These are phyloP conservation scores for Flaveria sonorensis DNA, from an alignment of 129 eudicot species.

Conservation along the genomic window DNA sequence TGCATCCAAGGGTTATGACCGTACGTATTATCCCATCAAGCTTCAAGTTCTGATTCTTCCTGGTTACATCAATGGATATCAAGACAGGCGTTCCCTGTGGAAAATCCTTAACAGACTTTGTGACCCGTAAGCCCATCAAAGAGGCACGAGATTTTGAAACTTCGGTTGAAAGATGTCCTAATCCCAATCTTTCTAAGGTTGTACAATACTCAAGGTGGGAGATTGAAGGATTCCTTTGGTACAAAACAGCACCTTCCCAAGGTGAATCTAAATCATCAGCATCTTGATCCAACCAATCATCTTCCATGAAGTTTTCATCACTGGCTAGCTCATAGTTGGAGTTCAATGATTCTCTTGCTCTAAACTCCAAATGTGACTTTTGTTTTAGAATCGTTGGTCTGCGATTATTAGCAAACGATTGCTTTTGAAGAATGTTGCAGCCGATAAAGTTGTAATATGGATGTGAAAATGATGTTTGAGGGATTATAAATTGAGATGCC, in stretches of 20 bases:
- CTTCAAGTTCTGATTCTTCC: conserved; percentile 69
- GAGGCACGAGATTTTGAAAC: conserved; percentile 72
- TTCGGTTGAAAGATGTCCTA: conserved; percentile 60
- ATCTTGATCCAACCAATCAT: conserved; percentile 51
- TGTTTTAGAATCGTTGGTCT: conserved; percentile 15
- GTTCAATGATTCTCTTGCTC: conserved; percentile 34
- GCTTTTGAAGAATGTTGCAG: conserved; percentile 11
- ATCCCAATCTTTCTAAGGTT: conserved; percentile 85
- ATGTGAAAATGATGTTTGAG: conserved; percentile 19
- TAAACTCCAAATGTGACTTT: conserved; percentile 21
- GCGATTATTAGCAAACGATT: conserved; percentile 6
- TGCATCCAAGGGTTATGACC: conserved; percentile 72
- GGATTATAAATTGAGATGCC: conserved; percentile 9
- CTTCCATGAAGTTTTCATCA: conserved; percentile 34
- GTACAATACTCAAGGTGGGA: conserved; percentile 86
- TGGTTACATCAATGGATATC: conserved; percentile 73
- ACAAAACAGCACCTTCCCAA: conserved; percentile 91
- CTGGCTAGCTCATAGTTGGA: conserved; percentile 31
- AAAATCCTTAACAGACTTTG: conserved; percentile 71
- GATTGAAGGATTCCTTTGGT: conserved; percentile 64
- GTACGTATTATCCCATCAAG: conserved; percentile 91
- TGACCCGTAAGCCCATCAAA: conserved; percentile 82
- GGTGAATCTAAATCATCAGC: conserved; percentile 60
- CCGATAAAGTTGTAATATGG: conserved; percentile 5
- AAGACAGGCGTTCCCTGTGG: conserved; percentile 85